A percentile compares a stretch with the other conserved stretches of the same genome.
Conservation (phyloP, 352 stramenopile genomes). For the Phytophthora cactorum region DNA sequence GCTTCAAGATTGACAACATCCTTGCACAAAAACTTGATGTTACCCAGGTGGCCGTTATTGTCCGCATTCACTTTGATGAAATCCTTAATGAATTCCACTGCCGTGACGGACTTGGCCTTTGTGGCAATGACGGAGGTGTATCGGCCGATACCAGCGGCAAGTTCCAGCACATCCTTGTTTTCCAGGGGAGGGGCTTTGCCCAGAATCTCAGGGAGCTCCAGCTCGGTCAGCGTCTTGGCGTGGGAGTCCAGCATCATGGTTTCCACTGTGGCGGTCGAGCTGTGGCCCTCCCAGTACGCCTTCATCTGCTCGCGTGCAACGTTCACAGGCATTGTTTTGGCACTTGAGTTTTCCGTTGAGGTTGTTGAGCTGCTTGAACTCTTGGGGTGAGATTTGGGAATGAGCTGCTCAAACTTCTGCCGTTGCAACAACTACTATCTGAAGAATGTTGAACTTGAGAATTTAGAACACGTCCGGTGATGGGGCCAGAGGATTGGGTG, state of each 20-base stretch:
- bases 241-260: conserved; percentile 88
- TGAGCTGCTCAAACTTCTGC: conserved; percentile 10
- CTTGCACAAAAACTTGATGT: conserved; percentile 71
- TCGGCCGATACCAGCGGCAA: conserved; percentile 69
- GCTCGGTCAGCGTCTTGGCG: conserved; percentile 62
- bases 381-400: conserved; percentile 17
- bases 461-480: conserved; percentile 21
- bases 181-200: conserved; percentile 62
- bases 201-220: conserved; percentile 79
- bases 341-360: not conserved
- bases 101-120: conserved; percentile 60
- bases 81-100: conserved; percentile 82
- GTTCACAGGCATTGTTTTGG: conserved; percentile 53
- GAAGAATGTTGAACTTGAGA: no score
- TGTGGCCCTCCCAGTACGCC: conserved; percentile 78
- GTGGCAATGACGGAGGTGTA: conserved; percentile 66
- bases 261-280: conserved; percentile 64
- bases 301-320: conserved; percentile 72
- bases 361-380: conserved; percentile 12
- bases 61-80: conserved; percentile 71
- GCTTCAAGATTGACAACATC: conserved; percentile 72
- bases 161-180: conserved; percentile 70
- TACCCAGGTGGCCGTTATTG: conserved; percentile 54
- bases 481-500: conserved; percentile 15
- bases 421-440: conserved; percentile 4